Evolutionary conservation across 1,284 basidiomycete species (phyloP), one percentile per base, ranked within the genome.

Genomic region (Cryptococcus neoformans): DNA sequence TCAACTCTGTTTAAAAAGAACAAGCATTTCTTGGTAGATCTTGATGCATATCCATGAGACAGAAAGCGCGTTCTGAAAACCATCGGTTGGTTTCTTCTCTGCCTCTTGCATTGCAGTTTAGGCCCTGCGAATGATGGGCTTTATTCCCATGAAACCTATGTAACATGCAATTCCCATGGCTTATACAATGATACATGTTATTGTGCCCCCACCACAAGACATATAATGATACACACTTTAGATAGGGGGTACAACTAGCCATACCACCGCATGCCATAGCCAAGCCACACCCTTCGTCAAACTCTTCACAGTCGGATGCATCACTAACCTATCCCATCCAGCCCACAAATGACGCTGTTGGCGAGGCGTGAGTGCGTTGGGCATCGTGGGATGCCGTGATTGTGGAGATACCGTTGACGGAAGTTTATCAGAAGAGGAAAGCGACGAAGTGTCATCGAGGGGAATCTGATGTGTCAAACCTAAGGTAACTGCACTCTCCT

Each of bases 221-320:
- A 28, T 28, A 28, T 28, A 28, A 28, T 28, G 28, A 28, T 28
- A 28, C 28, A 28, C 28, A 28, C 4, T 28, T 28, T 28, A 28
- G 28, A 28, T 28, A 40, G 36, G 10, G 21, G 53, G 53, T n/a
- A 50, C 17, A 3, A 55, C 37, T 41, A 67, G 52, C 67, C 65
- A 66, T 6, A 58, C 39, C 3, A 72, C 47, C 14, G 62, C 54
- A 36, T 56, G 38, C 69, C 69, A 72, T 41, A 72, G 9, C 59
- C 67, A 62, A 2, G 56, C 50, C 34, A 72, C 42, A 34, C 57
- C 55, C 21, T 54, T 49, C 8, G 45, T 28, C 9, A 67, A 39
- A 8, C 55, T 58, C 36, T 17, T 34, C 5, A 67, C 42, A 4
- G 62, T 66, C 17, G 6, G 45, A 28, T 21, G 38, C 14, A 9